Conservation (phyloP, 139 green algal species). For the Coelastrella sp. region DNA sequence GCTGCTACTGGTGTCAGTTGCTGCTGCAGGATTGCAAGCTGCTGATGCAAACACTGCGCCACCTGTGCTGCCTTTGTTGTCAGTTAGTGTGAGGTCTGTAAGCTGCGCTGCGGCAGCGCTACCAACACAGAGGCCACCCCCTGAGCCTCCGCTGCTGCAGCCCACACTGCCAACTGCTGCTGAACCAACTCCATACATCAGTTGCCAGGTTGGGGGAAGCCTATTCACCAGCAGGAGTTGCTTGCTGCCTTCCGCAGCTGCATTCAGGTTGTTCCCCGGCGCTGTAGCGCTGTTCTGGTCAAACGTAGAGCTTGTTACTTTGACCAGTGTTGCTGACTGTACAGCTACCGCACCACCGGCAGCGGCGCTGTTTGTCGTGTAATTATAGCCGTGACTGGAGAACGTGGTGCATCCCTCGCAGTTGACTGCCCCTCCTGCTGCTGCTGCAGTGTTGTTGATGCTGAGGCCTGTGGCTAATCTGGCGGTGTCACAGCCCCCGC, state of each 20-base stretch:
- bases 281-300: not conserved
- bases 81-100: not conserved
- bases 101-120: not conserved
- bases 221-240: not conserved
- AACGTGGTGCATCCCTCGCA: conserved; percentile 3
- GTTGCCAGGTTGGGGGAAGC: not conserved
- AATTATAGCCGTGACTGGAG: not conserved
- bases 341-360: conserved; percentile 25
- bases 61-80: conserved; percentile 20
- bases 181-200: conserved; percentile 1
- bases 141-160: not conserved
- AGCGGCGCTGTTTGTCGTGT: not conserved
- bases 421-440: not conserved
- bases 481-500: not conserved
- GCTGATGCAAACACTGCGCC: conserved; percentile 18
- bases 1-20: too few species aligned
- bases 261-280: not conserved
- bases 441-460: not conserved
- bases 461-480: not conserved
- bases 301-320: not conserved
- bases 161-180: not conserved
- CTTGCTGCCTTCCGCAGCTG: not conserved
- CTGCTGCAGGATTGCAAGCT: not conserved
- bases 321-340: not conserved
- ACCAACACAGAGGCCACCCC: not conserved